These are phyloP conservation scores for Ensete glaucum DNA, from an alignment of 176 grass and related monocot genomes.

Conservation along the genomic window DNA sequence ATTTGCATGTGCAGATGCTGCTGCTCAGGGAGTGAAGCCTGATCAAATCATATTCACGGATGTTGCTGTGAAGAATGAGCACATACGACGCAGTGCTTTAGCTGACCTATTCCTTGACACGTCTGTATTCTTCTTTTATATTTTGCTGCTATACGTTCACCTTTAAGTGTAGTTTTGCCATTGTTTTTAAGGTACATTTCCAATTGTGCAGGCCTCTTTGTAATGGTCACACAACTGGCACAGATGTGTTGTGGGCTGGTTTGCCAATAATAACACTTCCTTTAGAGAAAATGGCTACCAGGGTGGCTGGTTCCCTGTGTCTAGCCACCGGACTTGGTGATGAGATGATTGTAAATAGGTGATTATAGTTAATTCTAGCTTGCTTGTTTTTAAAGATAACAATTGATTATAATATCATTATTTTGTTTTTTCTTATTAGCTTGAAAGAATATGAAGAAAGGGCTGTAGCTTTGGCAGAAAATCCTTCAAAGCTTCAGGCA, in stretches of 20 bases:
- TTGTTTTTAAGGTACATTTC: not conserved
- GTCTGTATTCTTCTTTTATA: slow-evolving; percentile 30
- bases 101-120: slow-evolving; percentile 92
- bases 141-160: slow-evolving; percentile 6
- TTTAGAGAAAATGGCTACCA: slow-evolving; percentile 89
- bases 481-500: slow-evolving; percentile 48
- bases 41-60: slow-evolving; percentile 89
- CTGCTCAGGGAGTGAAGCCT: slow-evolving; percentile 50
- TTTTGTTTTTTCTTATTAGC: slow-evolving; percentile 29
- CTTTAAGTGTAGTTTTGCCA: not conserved
- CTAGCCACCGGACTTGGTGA: slow-evolving; percentile 61
- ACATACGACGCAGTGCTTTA: slow-evolving; percentile 67
- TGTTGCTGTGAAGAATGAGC: slow-evolving; percentile 88
- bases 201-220: slow-evolving; percentile 50
- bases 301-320: slow-evolving; percentile 83
- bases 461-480: slow-evolving; percentile 51
- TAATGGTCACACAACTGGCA: slow-evolving; percentile 86
- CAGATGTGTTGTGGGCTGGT: slow-evolving; percentile 80
- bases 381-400: not conserved
- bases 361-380: not conserved
- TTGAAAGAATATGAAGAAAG: slow-evolving; percentile 79
- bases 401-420: not conserved
- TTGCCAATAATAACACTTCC: slow-evolving; percentile 83
- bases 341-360: slow-evolving; percentile 77
- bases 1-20: slow-evolving; percentile 49